These are phyloP conservation scores for Volvox reticuliferus DNA, from an alignment of 139 green algal species.

Conservation along the genomic window DNA sequence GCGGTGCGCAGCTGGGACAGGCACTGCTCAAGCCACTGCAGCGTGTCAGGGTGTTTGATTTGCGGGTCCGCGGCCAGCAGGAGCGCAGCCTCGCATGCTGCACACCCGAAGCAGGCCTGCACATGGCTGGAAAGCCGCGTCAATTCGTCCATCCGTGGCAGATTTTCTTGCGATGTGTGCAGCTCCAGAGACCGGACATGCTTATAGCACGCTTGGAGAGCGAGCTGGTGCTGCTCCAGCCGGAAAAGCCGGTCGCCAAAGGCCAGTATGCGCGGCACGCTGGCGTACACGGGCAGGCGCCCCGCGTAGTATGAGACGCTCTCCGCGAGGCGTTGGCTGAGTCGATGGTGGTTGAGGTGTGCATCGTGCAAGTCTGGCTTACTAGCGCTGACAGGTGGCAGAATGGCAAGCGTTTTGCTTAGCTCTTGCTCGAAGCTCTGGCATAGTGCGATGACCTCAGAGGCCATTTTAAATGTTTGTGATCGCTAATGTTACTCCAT, in stretches of 20 bases:
- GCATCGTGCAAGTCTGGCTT: slow-evolving; percentile 57
- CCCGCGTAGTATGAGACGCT: slow-evolving; percentile 60
- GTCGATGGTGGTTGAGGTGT: slow-evolving; percentile 58
- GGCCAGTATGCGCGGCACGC: slow-evolving; percentile 58
- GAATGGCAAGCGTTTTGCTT: slow-evolving; percentile 41
- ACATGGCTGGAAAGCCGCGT: slow-evolving; percentile 53
- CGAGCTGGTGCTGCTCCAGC: slow-evolving; percentile 55
- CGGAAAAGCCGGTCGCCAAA: slow-evolving; percentile 52
- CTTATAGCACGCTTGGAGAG: slow-evolving; percentile 57
- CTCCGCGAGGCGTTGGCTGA: slow-evolving; percentile 57
- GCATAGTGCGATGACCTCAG: slow-evolving; percentile 54
- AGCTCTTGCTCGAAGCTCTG: slow-evolving; percentile 65
- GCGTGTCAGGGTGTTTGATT: slow-evolving; percentile 59
- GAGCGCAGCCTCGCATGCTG: slow-evolving; percentile 53
- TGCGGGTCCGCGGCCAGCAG: slow-evolving; percentile 42
- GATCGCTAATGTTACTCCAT: not conserved
- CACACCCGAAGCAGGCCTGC: slow-evolving; percentile 60
- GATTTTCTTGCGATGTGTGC: slow-evolving; percentile 33
- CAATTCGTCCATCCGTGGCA: slow-evolving; percentile 47
- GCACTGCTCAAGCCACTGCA: slow-evolving; percentile 48
- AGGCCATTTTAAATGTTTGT: not conserved
- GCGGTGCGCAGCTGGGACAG: slow-evolving; percentile 57
- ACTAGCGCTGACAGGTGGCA: slow-evolving; percentile 39
- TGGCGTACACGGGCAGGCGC: slow-evolving; percentile 54
- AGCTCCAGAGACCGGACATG: slow-evolving; percentile 40